phyloP scores from a whole-genome alignment of 805 yeast species.

The Debaryomyces hansenii region DNA sequence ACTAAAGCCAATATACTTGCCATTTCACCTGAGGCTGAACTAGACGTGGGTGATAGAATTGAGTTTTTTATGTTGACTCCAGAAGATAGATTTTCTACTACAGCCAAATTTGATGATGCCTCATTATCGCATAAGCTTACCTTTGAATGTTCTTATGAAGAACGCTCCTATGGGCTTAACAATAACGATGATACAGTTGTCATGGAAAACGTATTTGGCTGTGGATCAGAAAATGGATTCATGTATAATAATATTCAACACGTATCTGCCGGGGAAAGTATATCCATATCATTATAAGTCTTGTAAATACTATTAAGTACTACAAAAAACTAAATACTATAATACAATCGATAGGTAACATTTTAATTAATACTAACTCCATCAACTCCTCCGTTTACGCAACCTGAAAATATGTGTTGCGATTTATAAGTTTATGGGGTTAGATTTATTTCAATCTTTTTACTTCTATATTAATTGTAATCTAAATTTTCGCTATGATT shows the following conservation, averaged over 20 bases:
- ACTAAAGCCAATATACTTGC: constrained; percentile 66
- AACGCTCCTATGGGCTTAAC: constrained; percentile 18
- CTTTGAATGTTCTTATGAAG: constrained; percentile 36
- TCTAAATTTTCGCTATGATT: constrained; percentile 27
- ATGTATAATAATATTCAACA: constrained; percentile 23
- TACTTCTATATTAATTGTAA: no score
- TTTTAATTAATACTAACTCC: no score
- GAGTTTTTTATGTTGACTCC: constrained; percentile 49
- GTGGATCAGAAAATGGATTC: constrained; percentile 35
- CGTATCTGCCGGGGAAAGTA: constrained; percentile 29
- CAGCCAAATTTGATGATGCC: constrained; percentile 8
- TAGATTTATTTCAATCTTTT: no score
- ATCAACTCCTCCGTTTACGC: no score
- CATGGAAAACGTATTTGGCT: constrained; percentile 23
- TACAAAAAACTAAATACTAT: no score
- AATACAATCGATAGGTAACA: no score
- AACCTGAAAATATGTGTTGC: no score
- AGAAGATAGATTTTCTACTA: constrained; percentile 18
- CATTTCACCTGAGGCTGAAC: constrained; percentile 55
- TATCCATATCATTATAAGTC: constrained; percentile 5
- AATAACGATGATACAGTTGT: constrained; percentile 2
- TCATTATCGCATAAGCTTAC: constrained; percentile 7
- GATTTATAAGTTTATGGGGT: no score
- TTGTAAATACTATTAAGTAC: no score
- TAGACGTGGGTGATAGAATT: constrained; percentile 45